These are phyloP conservation scores for Coniochaeta prunicola DNA, from an alignment of 2,329 filamentous ascomycete genomes.

Conservation along the genomic window DNA sequence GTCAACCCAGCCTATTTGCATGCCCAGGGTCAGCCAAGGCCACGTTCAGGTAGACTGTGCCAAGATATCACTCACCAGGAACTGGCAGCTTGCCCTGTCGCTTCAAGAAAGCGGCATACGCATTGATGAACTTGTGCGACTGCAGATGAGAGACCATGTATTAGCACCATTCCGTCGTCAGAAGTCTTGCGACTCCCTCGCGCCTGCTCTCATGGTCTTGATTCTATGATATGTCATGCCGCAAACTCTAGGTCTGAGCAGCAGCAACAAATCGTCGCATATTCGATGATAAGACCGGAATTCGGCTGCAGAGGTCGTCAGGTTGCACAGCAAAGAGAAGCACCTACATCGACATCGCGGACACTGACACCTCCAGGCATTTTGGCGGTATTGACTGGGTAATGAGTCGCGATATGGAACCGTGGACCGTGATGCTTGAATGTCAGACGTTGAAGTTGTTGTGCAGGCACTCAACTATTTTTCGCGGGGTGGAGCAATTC, in stretches of 20 bases:
- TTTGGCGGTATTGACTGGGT: slow-evolving; percentile 35
- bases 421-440: slow-evolving; percentile 7
- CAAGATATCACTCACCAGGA: slow-evolving; percentile 59
- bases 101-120: slow-evolving; percentile 87
- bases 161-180: slow-evolving; percentile 69
- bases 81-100: slow-evolving; percentile 89
- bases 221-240: slow-evolving; percentile 16
- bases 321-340: slow-evolving; percentile 18
- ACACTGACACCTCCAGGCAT: slow-evolving; percentile 76
- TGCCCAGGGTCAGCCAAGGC: not conserved
- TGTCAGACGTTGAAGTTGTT: not conserved
- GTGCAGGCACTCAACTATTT: not conserved
- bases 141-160: slow-evolving; percentile 42
- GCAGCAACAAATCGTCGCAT: slow-evolving; percentile 3
- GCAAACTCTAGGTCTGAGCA: not conserved
- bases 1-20: slow-evolving; percentile 80
- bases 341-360: slow-evolving; percentile 78
- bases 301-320: slow-evolving; percentile 13
- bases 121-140: slow-evolving; percentile 84
- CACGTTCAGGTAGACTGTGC: not conserved
- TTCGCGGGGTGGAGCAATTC: not conserved
- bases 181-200: slow-evolving; percentile 68
- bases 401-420: slow-evolving; percentile 10
- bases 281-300: not conserved
- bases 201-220: slow-evolving; percentile 51